Percentiles rank a stretch among this genome's conserved stretches.
Evolutionary conservation across 192 early-diverging fungal species (phyloP).

Genomic region (Rhizoclosmatium globosum): DNA sequence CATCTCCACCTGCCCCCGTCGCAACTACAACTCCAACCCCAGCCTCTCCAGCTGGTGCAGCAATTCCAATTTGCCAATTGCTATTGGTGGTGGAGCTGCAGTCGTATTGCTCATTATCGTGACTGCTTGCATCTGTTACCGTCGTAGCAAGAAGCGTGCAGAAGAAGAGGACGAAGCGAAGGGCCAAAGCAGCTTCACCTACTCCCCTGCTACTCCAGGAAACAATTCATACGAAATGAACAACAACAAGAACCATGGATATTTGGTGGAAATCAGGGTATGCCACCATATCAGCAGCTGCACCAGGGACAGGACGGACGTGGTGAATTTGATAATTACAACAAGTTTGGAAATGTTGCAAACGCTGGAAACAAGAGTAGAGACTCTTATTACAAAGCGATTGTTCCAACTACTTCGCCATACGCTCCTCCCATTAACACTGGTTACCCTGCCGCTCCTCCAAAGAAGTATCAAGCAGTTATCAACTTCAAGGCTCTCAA

Average conservation of each 20-base stretch:
- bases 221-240: neutral
- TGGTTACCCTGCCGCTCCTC: neutral
- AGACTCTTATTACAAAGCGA: conserved; percentile 26
- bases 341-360: neutral
- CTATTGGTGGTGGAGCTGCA: conserved; percentile 16
- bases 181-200: neutral
- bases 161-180: neutral
- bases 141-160: neutral
- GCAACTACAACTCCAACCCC: neutral
- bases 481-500: conserved; percentile 28
- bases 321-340: neutral
- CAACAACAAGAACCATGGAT: neutral
- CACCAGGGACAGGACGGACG: neutral
- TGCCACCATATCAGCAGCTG: neutral
- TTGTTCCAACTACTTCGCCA: neutral
- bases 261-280: no score
- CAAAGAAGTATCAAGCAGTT: conserved; percentile 16
- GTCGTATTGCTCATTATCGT: neutral
- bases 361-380: conserved; percentile 12
- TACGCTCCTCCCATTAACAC: neutral
- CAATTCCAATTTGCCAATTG: conserved; percentile 12
- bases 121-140: neutral
- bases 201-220: neutral
- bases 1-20: neutral
- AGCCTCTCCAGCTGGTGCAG: neutral